Base-by-base conservation (phyloP, 2,329 filamentous ascomycete genomes). In the Erysiphe pulchra region DNA sequence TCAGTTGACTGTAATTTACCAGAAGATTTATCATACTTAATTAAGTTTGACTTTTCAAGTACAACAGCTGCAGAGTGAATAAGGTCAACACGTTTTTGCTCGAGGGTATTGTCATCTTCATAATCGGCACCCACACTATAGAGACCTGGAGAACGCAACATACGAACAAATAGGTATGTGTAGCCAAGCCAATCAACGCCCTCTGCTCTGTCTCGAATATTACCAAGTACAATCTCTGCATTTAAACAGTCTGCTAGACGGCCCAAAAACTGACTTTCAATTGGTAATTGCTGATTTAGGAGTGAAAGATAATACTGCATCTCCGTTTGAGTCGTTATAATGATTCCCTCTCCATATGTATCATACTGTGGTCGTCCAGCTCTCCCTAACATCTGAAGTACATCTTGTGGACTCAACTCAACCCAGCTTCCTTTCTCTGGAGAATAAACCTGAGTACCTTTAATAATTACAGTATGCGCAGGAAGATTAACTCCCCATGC, bases 151-250 rank as follows among this genome's bases (percentile, higher is more conserved):
- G 87, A 94, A 30, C 90, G 78, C 50, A 98, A 71, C 90, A 98
- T 98, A 44, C 90, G 81, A 46, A 98, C 84, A 57, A 93, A 98
- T 16, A 98, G 74, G 60, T 98, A 98, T 0, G 87, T 94, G 61
- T 98, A 98, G 12, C 90, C 87, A 32, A 98, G 73, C 90, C 90
- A 98, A 58, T 98, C 86, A n/a, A 98, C 90, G 53, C 81, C 90
- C 58, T 98, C 90, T 53, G 98, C 87, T 48, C 92, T 76, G 49
- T 70, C 86, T 47, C 87, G 77, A 24, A 98, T 74, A 55, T 93
- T 98, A 45, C 90, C 90, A 17, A 98, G 70, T 10, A 98, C 92
- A 55, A 98, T 71, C 59, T 98, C 90, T 2, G 90, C 90, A 54
- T 98, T 98, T 51, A 98, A 68, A 51, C 94, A 95, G 63, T 98